Percentiles rank a stretch among this genome's conserved stretches.
Evolutionary conservation across 768 basidiomycete species (phyloP).

Genomic region (Tylopilus felleus): DNA sequence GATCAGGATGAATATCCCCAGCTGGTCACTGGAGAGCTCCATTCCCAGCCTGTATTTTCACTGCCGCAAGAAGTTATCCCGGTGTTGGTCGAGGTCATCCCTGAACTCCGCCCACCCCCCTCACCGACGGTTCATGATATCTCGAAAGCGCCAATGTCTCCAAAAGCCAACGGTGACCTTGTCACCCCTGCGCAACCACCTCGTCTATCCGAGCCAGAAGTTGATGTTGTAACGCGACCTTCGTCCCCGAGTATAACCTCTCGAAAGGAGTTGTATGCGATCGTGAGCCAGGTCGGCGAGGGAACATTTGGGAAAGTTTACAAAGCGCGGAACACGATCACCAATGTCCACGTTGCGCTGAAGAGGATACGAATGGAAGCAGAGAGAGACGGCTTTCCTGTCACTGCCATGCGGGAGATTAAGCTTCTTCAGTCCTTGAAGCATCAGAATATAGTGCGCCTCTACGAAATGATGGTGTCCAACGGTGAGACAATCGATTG

Average conservation of each 20-base stretch:
- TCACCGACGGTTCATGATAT: slow-evolving; percentile 21
- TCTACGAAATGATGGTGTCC: slow-evolving; percentile 99
- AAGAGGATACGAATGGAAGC: slow-evolving; percentile 98
- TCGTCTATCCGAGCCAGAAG: slow-evolving; percentile 23
- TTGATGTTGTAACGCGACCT: slow-evolving; percentile 25
- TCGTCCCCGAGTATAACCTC: slow-evolving; percentile 28
- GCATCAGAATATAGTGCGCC: slow-evolving; percentile 83
- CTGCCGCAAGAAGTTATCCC: slow-evolving; percentile 11
- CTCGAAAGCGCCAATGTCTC: slow-evolving; percentile 20
- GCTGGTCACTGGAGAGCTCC: slow-evolving; percentile 2
- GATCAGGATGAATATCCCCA: slow-evolving; percentile 21
- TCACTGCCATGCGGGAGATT: slow-evolving; percentile 98
- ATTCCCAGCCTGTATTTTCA: neutral
- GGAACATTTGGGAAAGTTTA: slow-evolving; percentile 99
- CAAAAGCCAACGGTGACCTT: slow-evolving; percentile 25
- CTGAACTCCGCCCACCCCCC: slow-evolving; percentile 12
- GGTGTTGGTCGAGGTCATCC: slow-evolving; percentile 1
- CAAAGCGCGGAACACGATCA: slow-evolving; percentile 84
- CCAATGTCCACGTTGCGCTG: slow-evolving; percentile 78
- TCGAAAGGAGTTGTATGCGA: slow-evolving; percentile 68
- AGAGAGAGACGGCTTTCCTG: slow-evolving; percentile 96
- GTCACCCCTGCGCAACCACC: slow-evolving; percentile 17
- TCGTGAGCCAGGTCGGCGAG: slow-evolving; percentile 93
- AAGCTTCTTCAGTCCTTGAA: slow-evolving; percentile 90
- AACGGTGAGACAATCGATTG: slow-evolving; percentile 56